Percentiles rank a stretch among this genome's conserved stretches.
Evolutionary conservation across 768 basidiomycete genomes (phyloP).

Genomic region (Mycena kentingensis): DNA sequence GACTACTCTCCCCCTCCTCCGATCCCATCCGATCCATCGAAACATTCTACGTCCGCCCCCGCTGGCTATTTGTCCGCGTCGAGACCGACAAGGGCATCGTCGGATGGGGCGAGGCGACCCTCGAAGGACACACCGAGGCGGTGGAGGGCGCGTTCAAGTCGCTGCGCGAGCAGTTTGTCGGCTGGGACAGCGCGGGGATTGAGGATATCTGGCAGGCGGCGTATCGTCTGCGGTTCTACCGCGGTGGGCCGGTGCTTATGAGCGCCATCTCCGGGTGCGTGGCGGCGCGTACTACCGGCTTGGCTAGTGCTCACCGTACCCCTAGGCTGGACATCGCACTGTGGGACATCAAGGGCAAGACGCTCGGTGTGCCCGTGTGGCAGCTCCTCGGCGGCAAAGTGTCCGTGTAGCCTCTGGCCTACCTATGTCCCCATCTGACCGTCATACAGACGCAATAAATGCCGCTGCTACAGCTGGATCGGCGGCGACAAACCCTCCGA

Average conservation of each 20-base stretch:
- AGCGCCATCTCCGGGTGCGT: constrained; percentile 7
- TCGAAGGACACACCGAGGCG: constrained; percentile 75
- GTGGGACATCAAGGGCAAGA: constrained; percentile 82
- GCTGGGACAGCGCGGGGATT: constrained; percentile 64
- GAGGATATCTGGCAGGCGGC: constrained; percentile 74
- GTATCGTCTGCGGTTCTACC: constrained; percentile 70
- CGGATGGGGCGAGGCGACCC: constrained; percentile 76
- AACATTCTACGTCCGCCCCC: constrained; percentile 68
- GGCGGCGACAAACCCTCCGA: constrained; percentile 58
- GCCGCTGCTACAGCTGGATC: constrained; percentile 63
- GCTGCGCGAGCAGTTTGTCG: constrained; percentile 59
- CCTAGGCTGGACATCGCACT: constrained; percentile 72
- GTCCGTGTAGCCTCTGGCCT: background rate
- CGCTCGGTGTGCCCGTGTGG: constrained; percentile 64
- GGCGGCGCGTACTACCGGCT: no score
- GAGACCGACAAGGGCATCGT: constrained; percentile 62
- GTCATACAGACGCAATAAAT: constrained; percentile 42
- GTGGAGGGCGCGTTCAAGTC: constrained; percentile 67
- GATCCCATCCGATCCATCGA: constrained; percentile 27
- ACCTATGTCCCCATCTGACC: background rate
- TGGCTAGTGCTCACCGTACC: no score
- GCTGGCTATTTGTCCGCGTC: constrained; percentile 76
- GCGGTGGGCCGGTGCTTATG: constrained; percentile 71
- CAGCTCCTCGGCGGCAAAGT: constrained; percentile 72
- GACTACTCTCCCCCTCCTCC: background rate